phyloP scores from a whole-genome alignment of 495 filamentous ascomycete genomes.

The Pyronema domesticum region DNA sequence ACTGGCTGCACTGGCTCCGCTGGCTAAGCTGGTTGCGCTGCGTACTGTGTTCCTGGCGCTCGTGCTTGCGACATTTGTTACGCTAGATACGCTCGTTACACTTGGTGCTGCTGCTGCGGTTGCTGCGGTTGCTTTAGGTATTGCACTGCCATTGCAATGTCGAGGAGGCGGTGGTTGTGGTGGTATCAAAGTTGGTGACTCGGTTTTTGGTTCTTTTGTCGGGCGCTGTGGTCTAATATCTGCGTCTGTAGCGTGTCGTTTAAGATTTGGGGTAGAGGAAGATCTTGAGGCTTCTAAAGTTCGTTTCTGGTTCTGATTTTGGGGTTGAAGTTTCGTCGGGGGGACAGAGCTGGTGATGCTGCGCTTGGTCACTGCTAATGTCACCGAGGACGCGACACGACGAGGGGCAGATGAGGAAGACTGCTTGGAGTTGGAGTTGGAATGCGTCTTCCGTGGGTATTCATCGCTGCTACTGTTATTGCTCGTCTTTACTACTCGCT shows the following conservation, averaged over 20 bases:
- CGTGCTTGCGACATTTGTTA: too few species aligned
- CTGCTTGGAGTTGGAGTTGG: constrained; percentile 2
- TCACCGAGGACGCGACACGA: constrained; percentile 10
- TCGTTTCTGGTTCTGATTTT: not conserved
- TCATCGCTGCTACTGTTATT: constrained; percentile 8
- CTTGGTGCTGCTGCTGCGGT: too few species aligned
- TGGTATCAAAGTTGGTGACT: too few species aligned
- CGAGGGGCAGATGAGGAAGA: constrained; percentile 3
- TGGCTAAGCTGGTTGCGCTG: too few species aligned
- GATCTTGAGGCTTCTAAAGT: not conserved
- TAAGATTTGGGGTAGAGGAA: constrained; percentile 1
- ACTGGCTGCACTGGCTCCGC: not conserved
- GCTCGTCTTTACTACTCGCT: constrained; percentile 16
- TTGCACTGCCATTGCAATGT: too few species aligned
- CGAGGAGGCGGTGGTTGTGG: too few species aligned
- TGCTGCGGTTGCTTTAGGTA: too few species aligned
- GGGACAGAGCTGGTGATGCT: not conserved
- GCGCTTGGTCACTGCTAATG: constrained; percentile 10
- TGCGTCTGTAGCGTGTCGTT: not conserved
- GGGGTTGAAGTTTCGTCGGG: not conserved
- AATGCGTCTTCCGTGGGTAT: not conserved
- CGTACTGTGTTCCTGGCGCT: too few species aligned
- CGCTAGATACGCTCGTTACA: too few species aligned
- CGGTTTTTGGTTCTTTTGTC: too few species aligned
- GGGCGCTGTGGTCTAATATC: too few species aligned